Evolutionary conservation across 169 alveolate species (phyloP), one percentile per base, ranked within the genome.

Genomic region (Cryptosporidium andersoni): DNA sequence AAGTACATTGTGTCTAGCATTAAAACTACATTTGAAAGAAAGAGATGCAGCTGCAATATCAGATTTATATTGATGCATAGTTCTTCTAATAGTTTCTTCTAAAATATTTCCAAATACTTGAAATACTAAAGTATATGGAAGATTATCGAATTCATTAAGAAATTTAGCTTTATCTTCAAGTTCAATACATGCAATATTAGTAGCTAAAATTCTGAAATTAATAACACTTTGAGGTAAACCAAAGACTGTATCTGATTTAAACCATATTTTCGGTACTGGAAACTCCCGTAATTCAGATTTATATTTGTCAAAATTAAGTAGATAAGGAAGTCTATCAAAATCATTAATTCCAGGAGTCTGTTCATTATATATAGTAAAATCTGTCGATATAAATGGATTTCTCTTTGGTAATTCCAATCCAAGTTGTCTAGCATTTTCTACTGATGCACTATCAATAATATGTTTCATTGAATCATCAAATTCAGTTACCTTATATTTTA

Each of bases 41-140:
- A 74, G 49, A 37, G 74, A n/a, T 55, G 85, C 85, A 34, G 74
- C 67, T 37, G 42, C 39, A 43, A 74, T 74, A 42, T 74, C 85
- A 12, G 85, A 74, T 4, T 66, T 58, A 45, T 55, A 45, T 12
- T 74, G 64, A 58, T 74, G 85, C 67, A 74, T 4, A 14, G 74
- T 36, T 49, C 85, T 74, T 58, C 60, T 34, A 66, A 74, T 58
- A 8, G 60, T 51, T 74, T 55, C 42, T 8, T 55, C 64, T 1
- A 74, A 40, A 5, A 74, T 42, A 43, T 74, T 68, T 25, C 85
- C 85, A 58, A 74, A 74, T 8, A 74, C 85, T 55, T 74, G 85
- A 43, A 74, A 74, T 45, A 74, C n/a, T 58, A 74, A 60, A 47
- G 55, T 68, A 40, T 64, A 47, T 43, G 80, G 48, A 7, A 37